Conservation (phyloP, 139 green algal genomes). For the Mesotaenium endlicherianum region DNA sequence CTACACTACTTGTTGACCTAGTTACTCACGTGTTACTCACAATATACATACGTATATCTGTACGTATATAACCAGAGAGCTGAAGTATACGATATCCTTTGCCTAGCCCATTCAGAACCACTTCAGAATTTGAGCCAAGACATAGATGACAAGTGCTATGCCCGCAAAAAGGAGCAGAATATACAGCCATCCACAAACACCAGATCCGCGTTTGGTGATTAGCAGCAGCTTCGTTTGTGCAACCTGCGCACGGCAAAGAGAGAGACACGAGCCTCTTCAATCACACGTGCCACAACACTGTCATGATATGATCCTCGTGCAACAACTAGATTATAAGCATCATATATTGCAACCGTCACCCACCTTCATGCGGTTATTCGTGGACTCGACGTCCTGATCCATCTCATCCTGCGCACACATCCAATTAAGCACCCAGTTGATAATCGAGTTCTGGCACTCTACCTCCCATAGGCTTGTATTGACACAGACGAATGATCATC, state of each 20-base stretch:
- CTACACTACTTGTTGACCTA: too few relatives aligned
- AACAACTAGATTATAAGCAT: not conserved
- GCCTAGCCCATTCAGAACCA: constrained; percentile 8
- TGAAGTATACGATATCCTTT: too few relatives aligned
- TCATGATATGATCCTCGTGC: not conserved
- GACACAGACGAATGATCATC: not conserved
- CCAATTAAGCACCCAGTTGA: not conserved
- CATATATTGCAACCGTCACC: not conserved
- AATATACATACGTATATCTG: too few relatives aligned
- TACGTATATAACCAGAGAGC: too few relatives aligned
- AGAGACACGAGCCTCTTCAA: not conserved
- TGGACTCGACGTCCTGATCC: constrained; percentile 36
- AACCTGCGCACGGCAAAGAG: too few relatives aligned
- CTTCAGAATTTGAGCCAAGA: constrained; percentile 14
- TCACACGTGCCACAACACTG: not conserved
- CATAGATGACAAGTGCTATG: constrained; percentile 24
- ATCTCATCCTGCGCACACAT: constrained; percentile 22
- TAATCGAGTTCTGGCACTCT: not conserved
- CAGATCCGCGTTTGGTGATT: not conserved
- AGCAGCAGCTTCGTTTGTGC: constrained; percentile 13
- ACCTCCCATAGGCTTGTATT: not conserved
- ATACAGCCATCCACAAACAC: not conserved
- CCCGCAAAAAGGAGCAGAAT: constrained; percentile 18
- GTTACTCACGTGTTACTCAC: too few relatives aligned
- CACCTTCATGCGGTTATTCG: constrained; percentile 25